These are phyloP conservation scores for Boletus sp. DNA, from an alignment of 768 basidiomycete species.

Conservation along the genomic window DNA sequence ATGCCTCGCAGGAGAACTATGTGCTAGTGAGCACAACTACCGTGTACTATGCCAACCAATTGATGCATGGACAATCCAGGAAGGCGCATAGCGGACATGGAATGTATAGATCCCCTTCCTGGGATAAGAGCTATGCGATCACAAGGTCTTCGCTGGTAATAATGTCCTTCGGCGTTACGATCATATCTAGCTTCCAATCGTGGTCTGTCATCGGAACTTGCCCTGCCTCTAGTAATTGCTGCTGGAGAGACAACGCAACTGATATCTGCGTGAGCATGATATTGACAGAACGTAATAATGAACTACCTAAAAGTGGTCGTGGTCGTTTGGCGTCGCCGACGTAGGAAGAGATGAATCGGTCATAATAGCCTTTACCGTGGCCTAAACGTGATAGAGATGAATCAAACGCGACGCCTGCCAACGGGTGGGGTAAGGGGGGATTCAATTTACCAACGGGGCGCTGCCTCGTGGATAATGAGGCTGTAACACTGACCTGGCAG, in stretches of 20 bases:
- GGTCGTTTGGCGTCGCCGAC: constrained; percentile 37
- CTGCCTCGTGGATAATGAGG: constrained; percentile 9
- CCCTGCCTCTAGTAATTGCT: constrained; percentile 56
- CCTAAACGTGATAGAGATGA: constrained; percentile 65
- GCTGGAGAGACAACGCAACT: constrained; percentile 67
- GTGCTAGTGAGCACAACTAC: constrained; percentile 27
- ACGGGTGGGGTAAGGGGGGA: constrained; percentile 8
- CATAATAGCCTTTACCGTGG: constrained; percentile 84
- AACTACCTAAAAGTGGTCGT: constrained; percentile 59
- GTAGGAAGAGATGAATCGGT: constrained; percentile 65
- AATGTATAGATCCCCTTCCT: constrained; percentile 9
- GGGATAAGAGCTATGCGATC: constrained; percentile 17
- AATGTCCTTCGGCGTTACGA: constrained; percentile 49
- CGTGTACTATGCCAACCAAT: constrained; percentile 8
- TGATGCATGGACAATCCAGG: constrained; percentile 11
- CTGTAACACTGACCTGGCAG: constrained; percentile 53
- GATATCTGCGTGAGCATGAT: constrained; percentile 12
- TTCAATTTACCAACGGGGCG: constrained; percentile 2
- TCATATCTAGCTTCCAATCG: constrained; percentile 65
- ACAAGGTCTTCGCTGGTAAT: constrained; percentile 27
- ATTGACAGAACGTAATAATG: constrained; percentile 9
- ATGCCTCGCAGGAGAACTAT: constrained; percentile 23
- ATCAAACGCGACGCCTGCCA: constrained; percentile 73
- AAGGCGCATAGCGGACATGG: constrained; percentile 26
- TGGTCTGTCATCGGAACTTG: constrained; percentile 52